These are phyloP conservation scores for Sorghum bicolor DNA, from an alignment of 176 grass and related monocot genomes.

Conservation along the genomic window Sorghum_bicolor_NCBIv3 NC_012870.2:80079501-80080000, in stretches of 20 bases:
- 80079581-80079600: not conserved
- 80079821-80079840: slow-evolving; percentile 35
- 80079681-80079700: not conserved
- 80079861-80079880: not conserved
- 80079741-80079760: slow-evolving; percentile 40
- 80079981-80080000: not conserved
- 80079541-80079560: not conserved
- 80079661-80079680: not conserved
- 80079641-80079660: not conserved
- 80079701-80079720: not conserved
- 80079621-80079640: not conserved
- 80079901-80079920: slow-evolving; percentile 38
- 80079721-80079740: not conserved
- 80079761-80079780: slow-evolving; percentile 3
- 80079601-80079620: not conserved
- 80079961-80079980: slow-evolving; percentile 21
- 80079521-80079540: not conserved
- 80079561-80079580: not conserved
- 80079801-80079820: slow-evolving; percentile 46
- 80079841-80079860: not conserved
- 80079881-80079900: slow-evolving; percentile 48
- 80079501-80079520: not conserved
- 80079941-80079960: slow-evolving; percentile 39
- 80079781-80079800: slow-evolving; percentile 27
- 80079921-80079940: slow-evolving; percentile 34